These are phyloP conservation scores for Aspergillus melleus DNA, from an alignment of 2,329 filamentous ascomycete species.

Conservation along the genomic window DNA sequence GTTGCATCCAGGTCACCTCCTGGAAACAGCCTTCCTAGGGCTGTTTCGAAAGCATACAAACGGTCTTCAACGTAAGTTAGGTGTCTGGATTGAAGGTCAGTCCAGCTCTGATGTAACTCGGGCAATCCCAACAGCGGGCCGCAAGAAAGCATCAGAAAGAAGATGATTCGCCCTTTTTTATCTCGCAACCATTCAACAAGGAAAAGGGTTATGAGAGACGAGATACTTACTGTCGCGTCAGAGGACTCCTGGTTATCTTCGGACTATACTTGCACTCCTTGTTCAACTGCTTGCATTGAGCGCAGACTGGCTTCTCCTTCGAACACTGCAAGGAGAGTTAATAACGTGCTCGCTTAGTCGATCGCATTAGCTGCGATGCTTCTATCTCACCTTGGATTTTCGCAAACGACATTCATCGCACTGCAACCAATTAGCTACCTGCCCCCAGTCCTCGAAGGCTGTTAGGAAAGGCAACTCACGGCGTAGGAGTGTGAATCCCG, in stretches of 20 bases:
- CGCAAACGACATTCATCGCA: constrained; percentile 43
- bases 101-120: too few relatives aligned
- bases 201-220: background rate
- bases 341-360: background rate
- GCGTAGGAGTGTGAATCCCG: constrained; percentile 44
- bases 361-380: background rate
- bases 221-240: constrained; percentile 42
- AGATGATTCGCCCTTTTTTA: background rate
- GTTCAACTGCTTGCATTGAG: constrained; percentile 40
- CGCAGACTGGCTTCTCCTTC: constrained; percentile 42
- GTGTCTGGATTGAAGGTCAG: constrained; percentile 26
- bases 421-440: constrained; percentile 19
- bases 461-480: constrained; percentile 27
- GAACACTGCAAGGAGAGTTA: constrained; percentile 34
- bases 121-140: background rate
- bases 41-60: constrained; percentile 39
- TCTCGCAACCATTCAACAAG: background rate
- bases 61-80: constrained; percentile 44
- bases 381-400: constrained; percentile 38
- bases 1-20: constrained; percentile 42
- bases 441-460: background rate
- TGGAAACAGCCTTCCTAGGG: constrained; percentile 39
- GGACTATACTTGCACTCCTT: constrained; percentile 46
- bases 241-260: constrained; percentile 42
- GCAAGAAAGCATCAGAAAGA: background rate